Conservation (phyloP, 202 grass and related monocot genomes). For the Eragrostis tef region DNA sequence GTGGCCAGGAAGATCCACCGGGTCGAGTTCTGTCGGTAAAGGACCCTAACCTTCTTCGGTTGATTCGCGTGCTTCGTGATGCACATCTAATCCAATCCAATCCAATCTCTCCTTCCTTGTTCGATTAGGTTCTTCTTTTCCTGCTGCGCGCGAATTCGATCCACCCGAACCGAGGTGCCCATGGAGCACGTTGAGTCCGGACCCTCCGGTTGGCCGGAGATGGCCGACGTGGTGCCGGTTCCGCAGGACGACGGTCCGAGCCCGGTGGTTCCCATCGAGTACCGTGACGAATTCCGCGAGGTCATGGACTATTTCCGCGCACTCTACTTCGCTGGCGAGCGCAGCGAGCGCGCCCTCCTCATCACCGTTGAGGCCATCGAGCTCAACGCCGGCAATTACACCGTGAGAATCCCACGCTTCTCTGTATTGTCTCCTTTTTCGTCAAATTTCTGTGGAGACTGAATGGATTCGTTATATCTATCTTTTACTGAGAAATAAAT, state of each 20-base stretch:
- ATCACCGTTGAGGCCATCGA: conserved; percentile 71
- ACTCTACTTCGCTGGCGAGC: conserved; percentile 62
- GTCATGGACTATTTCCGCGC: conserved; percentile 93
- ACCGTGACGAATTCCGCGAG: conserved; percentile 70
- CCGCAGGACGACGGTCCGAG: conserved; percentile 75
- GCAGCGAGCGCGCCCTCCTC: conserved; percentile 65
- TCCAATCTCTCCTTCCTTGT: background rate
- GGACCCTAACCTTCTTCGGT: background rate
- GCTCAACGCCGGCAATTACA: conserved; percentile 90
- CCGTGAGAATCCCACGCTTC: conserved; percentile 46
- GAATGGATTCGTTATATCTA: background rate
- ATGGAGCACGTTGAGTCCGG: conserved; percentile 24
- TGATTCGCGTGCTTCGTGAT: background rate
- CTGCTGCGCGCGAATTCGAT: background rate
- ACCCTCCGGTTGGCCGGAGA: conserved; percentile 59
- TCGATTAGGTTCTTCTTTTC: background rate
- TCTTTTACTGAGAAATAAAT: background rate
- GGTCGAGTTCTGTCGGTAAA: background rate
- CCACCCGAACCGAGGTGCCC: background rate
- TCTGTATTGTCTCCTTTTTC: background rate
- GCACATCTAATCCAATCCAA: background rate
- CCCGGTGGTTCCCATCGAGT: conserved; percentile 76
- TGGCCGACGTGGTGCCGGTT: conserved; percentile 73
- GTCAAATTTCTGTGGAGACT: background rate
- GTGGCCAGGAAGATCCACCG: background rate